A percentile compares a stretch with the other conserved stretches of the same genome.
These are phyloP conservation scores for Colletotrichum theobromicola DNA, from an alignment of 2,329 filamentous ascomycete genomes.

Conservation along the genomic window DNA sequence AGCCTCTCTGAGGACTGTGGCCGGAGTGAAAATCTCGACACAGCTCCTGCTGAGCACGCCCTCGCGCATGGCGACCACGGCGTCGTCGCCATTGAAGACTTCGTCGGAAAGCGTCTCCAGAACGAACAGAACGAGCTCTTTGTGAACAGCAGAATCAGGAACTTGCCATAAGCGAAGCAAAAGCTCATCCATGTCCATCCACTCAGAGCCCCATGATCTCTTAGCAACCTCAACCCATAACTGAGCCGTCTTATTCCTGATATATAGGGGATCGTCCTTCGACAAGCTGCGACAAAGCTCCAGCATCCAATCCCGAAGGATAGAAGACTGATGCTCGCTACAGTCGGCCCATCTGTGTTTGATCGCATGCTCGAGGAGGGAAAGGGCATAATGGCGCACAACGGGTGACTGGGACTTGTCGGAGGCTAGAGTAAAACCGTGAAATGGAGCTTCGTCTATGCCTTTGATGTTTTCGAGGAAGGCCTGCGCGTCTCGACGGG, in stretches of 20 bases:
- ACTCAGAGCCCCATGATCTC: slow-evolving; percentile 88
- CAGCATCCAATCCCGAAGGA: slow-evolving; percentile 78
- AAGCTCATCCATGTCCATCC: slow-evolving; percentile 91
- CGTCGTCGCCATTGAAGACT: slow-evolving; percentile 89
- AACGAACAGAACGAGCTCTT: slow-evolving; percentile 86
- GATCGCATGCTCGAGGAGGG: slow-evolving; percentile 88
- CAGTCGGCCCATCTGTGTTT: slow-evolving; percentile 84
- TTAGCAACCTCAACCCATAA: slow-evolving; percentile 96
- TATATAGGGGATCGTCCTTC: slow-evolving; percentile 76
- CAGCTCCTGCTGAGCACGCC: slow-evolving; percentile 85
- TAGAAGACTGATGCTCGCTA: slow-evolving; percentile 67
- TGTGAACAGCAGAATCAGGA: slow-evolving; percentile 66
- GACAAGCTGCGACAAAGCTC: slow-evolving; percentile 76
- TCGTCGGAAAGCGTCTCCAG: slow-evolving; percentile 94
- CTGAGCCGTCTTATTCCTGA: slow-evolving; percentile 92
- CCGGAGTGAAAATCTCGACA: slow-evolving; percentile 92
- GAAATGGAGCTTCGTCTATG: slow-evolving; percentile 77
- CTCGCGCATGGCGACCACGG: slow-evolving; percentile 82
- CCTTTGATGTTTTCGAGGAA: slow-evolving; percentile 89
- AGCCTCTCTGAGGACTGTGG: slow-evolving; percentile 73
- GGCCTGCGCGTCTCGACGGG: slow-evolving; percentile 80
- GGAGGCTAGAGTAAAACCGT: slow-evolving; percentile 83
- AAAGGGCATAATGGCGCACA: slow-evolving; percentile 92
- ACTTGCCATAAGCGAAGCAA: slow-evolving; percentile 84
- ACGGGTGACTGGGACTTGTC: slow-evolving; percentile 77